These are phyloP conservation scores for Desmodesmus armatus DNA, from an alignment of 139 green algal genomes.

Conservation along the genomic window DNA sequence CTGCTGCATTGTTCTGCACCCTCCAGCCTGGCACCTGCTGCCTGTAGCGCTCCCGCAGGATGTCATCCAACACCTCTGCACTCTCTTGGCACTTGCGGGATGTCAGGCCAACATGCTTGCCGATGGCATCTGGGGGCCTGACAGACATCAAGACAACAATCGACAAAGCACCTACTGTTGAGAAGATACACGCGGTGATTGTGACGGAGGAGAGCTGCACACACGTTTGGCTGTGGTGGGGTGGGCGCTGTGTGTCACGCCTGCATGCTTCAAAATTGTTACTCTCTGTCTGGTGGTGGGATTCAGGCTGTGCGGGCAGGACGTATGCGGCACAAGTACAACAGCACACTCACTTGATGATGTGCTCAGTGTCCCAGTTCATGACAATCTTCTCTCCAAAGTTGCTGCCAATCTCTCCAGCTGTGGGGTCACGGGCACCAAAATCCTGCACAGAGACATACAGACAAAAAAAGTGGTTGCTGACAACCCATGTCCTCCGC, in stretches of 20 bases:
- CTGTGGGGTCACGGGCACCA: conserved; percentile 85
- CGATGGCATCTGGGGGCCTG: conserved; percentile 60
- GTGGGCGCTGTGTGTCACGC: background rate
- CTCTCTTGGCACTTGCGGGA: conserved; percentile 47
- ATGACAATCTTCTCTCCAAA: conserved; percentile 90
- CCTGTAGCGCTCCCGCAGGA: conserved; percentile 51
- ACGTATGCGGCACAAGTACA: background rate
- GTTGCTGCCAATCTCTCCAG: conserved; percentile 86
- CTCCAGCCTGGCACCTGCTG: conserved; percentile 59
- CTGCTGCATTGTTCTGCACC: conserved; percentile 1
- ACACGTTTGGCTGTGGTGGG: background rate
- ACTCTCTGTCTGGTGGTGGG: no score
- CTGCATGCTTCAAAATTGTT: no score
- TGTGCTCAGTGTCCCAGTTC: conserved; percentile 92
- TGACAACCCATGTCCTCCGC: no score
- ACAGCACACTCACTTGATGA: conserved; percentile 82
- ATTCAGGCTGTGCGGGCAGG: no score
- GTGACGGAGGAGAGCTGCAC: background rate
- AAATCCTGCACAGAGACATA: conserved; percentile 84
- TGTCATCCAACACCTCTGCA: conserved; percentile 47
- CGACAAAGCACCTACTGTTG: no score
- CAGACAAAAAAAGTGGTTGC: no score
- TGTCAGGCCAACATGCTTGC: conserved; percentile 48
- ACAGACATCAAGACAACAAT: no score
- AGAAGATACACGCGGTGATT: no score